phyloP scores from a whole-genome alignment of 495 filamentous ascomycete genomes.

The Penicillium subrubescens region DNA sequence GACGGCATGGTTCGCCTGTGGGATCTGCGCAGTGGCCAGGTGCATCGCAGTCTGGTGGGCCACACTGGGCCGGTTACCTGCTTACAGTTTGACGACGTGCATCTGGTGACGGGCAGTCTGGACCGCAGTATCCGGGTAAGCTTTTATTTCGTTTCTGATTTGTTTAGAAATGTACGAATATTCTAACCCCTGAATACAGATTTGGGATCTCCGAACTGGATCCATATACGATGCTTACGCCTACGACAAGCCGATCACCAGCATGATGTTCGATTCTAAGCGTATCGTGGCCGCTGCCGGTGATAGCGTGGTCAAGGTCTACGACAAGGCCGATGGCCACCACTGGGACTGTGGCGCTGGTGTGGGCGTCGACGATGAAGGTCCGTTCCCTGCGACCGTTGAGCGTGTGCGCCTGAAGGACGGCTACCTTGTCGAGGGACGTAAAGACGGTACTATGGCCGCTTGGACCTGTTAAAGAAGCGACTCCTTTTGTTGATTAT shows the following conservation, averaged over 20 bases:
- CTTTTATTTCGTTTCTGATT: conserved; percentile 7
- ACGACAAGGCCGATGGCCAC: conserved; percentile 92
- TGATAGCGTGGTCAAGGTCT: conserved; percentile 93
- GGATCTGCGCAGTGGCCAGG: conserved; percentile 95
- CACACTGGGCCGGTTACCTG: conserved; percentile 96
- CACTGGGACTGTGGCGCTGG: conserved; percentile 98
- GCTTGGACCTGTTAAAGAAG: conserved; percentile 79
- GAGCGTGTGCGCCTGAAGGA: conserved; percentile 91
- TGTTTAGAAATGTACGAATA: not conserved
- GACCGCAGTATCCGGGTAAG: conserved; percentile 94
- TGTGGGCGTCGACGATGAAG: conserved; percentile 62
- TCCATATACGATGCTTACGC: conserved; percentile 96
- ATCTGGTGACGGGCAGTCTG: conserved; percentile 90
- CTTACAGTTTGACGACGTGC: conserved; percentile 94
- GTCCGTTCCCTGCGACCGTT: conserved; percentile 65
- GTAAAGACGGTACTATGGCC: conserved; percentile 83
- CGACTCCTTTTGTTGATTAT: not conserved
- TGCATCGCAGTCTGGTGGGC: conserved; percentile 92
- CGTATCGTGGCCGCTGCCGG: conserved; percentile 90
- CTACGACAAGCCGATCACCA: conserved; percentile 89
- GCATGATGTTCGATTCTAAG: conserved; percentile 96
- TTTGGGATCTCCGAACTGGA: conserved; percentile 97
- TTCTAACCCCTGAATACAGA: conserved; percentile 52
- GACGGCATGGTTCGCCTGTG: conserved; percentile 97
- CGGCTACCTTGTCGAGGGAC: conserved; percentile 89